A percentile compares a stretch with the other conserved stretches of the same genome.
Evolutionary conservation across 202 grass and related monocot genomes (phyloP).

Genomic region (Tripidium arundinaceum): DNA sequence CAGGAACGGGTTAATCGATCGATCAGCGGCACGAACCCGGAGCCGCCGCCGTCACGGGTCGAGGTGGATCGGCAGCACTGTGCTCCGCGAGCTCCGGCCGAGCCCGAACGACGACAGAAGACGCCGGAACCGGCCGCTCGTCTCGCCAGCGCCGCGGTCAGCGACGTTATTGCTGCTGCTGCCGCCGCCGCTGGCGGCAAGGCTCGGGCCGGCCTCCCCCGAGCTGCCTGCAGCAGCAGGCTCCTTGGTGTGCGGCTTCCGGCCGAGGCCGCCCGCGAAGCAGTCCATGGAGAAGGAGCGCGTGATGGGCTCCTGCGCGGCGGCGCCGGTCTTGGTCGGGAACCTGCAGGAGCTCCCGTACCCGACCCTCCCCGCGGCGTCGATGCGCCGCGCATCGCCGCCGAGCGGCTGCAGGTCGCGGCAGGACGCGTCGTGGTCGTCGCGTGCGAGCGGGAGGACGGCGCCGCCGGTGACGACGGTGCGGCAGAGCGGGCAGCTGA

Average conservation of each 20-base stretch:
- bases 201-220: slow-evolving; percentile 13
- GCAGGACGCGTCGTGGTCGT: slow-evolving; percentile 6
- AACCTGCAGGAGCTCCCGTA: slow-evolving; percentile 46
- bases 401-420: not conserved
- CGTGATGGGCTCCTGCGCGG: slow-evolving; percentile 35
- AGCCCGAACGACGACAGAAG: slow-evolving; percentile 75
- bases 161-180: not conserved
- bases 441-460: not conserved
- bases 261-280: slow-evolving; percentile 29
- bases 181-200: not conserved
- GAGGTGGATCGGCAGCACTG: slow-evolving; percentile 69
- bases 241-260: slow-evolving; percentile 32
- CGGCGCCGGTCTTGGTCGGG: slow-evolving; percentile 25
- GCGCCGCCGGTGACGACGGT: slow-evolving; percentile 37
- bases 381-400: not conserved
- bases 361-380: not conserved
- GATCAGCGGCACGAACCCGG: slow-evolving; percentile 6
- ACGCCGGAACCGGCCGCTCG: slow-evolving; percentile 60
- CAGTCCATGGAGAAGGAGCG: slow-evolving; percentile 88
- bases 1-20: not conserved
- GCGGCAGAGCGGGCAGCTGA: slow-evolving; percentile 81
- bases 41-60: slow-evolving; percentile 37
- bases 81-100: slow-evolving; percentile 71
- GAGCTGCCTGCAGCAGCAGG: not conserved
- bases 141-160: slow-evolving; percentile 22